A percentile compares a stretch with the other conserved stretches of the same genome.
Conservation (phyloP, 2,329 filamentous ascomycete species). For the Botrytis squamosa region DNA sequence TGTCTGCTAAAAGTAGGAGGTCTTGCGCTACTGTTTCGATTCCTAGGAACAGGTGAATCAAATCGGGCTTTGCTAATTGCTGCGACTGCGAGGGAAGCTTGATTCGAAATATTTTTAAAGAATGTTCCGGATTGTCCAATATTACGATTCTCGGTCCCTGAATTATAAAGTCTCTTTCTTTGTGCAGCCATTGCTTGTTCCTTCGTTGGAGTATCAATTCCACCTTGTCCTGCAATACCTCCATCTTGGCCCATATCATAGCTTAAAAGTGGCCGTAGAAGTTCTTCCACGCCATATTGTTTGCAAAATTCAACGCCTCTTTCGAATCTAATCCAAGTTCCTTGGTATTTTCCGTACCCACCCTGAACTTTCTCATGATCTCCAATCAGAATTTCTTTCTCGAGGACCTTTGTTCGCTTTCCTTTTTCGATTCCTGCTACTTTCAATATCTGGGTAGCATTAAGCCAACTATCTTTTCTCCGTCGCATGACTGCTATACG, state of each 20-base stretch:
- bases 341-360: constrained; percentile 98
- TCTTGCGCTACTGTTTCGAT: constrained; percentile 57
- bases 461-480: constrained; percentile 91
- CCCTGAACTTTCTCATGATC: constrained; percentile 99
- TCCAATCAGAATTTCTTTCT: constrained; percentile 95
- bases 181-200: constrained; percentile 98
- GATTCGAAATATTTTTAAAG: constrained; percentile 94
- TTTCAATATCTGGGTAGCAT: constrained; percentile 97
- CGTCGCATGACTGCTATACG: constrained; percentile 92
- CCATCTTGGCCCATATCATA: constrained; percentile 80
- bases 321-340: constrained; percentile 96
- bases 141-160: constrained; percentile 64
- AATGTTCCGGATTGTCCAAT: constrained; percentile 78
- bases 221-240: constrained; percentile 66
- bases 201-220: constrained; percentile 93
- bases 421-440: constrained; percentile 97
- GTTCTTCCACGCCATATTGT: constrained; percentile 73
- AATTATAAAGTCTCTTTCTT: constrained; percentile 87
- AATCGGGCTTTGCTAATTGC: constrained; percentile 96
- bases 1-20: constrained; percentile 70
- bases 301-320: constrained; percentile 90
- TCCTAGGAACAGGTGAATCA: constrained; percentile 77
- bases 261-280: constrained; percentile 70
- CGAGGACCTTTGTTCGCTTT: constrained; percentile 93
- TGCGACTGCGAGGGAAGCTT: constrained; percentile 87